Evolutionary conservation across 2,329 filamentous ascomycete genomes (phyloP), one percentile per base, ranked within the genome.

Genomic region (Fusarium papillatum): DNA sequence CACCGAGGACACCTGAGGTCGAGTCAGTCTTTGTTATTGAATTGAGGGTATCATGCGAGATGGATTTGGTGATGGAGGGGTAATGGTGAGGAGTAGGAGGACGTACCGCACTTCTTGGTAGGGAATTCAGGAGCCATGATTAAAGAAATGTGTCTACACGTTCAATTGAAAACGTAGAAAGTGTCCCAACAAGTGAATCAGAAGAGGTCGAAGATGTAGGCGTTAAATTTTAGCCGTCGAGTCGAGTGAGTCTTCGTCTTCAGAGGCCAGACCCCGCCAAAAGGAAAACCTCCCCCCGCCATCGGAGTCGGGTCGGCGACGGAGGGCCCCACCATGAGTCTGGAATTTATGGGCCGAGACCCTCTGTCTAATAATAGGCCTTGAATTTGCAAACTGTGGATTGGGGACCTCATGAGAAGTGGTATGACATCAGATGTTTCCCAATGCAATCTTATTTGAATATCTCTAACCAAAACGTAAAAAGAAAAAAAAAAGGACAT

Each of bases 1-100:
- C 95, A 80, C 96, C 96, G 68, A 98, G 91, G 69, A 98, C 95
- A 83, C 91, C 91, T 93, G 76, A 10, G 38, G 11, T 34, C 10
- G 16, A 39, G 55, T 46, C 14, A n/a, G 50, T 79, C 24, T 34
- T 60, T 34, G 24, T 57, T 43, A 41, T 36, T 36, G 39, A 22
- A 22, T 22, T 16, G 31, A 22, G 59, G 65, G 24, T 17, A 31
- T 39, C 57, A 22, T 43, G 64, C 65, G 57, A 66, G 19, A 22
- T 36, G 66, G 55, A 73, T 65, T 71, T 36, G 59, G 64, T 48
- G 64, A 14, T 72, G 38, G 73, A 65, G 73, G 62, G 55, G 71
- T 62, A 79, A 59, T 61, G 34, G 38, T 0, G 9, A 38, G 34
- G 39, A 11, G 50, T 60, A 31, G 26, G 26, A 38, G 61, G 50